These are phyloP conservation scores for Calocera viscosa DNA, from an alignment of 768 basidiomycete genomes.

Conservation along the genomic window DNA sequence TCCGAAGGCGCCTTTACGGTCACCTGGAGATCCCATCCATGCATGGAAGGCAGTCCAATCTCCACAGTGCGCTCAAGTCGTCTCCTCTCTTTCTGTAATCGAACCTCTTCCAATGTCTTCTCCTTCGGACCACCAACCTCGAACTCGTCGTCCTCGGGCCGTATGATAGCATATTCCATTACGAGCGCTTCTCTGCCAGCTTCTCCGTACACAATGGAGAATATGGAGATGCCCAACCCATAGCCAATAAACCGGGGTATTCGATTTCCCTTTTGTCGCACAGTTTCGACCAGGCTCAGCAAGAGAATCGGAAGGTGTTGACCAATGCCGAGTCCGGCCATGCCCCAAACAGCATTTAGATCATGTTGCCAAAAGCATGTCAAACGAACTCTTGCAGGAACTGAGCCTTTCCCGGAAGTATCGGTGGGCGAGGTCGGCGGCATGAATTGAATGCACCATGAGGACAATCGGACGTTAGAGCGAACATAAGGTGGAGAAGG, in stretches of 20 bases:
- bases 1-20: conserved; percentile 61
- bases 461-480: conserved; percentile 72
- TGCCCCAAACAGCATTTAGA: conserved; percentile 73
- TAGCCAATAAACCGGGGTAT: conserved; percentile 66
- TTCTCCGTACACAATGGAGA: conserved; percentile 37
- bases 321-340: conserved; percentile 50
- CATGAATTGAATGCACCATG: conserved; percentile 82
- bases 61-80: conserved; percentile 67
- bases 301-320: conserved; percentile 82
- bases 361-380: conserved; percentile 96
- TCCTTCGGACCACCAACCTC: conserved; percentile 17
- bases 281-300: conserved; percentile 68
- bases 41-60: conserved; percentile 58
- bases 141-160: conserved; percentile 56
- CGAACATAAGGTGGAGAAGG: conserved; percentile 87
- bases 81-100: conserved; percentile 49
- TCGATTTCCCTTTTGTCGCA: conserved; percentile 57
- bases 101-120: conserved; percentile 51
- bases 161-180: conserved; percentile 63
- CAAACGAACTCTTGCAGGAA: conserved; percentile 45
- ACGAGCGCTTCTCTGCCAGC: conserved; percentile 64
- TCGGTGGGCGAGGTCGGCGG: conserved; percentile 24
- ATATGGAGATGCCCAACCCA: conserved; percentile 72
- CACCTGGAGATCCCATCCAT: conserved; percentile 81
- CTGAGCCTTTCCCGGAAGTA: conserved; percentile 23